Percentiles rank a stretch among this genome's conserved stretches.
These are phyloP conservation scores for Apiotrichum gamsii DNA, from an alignment of 1,284 basidiomycete species.

Conservation along the genomic window DNA sequence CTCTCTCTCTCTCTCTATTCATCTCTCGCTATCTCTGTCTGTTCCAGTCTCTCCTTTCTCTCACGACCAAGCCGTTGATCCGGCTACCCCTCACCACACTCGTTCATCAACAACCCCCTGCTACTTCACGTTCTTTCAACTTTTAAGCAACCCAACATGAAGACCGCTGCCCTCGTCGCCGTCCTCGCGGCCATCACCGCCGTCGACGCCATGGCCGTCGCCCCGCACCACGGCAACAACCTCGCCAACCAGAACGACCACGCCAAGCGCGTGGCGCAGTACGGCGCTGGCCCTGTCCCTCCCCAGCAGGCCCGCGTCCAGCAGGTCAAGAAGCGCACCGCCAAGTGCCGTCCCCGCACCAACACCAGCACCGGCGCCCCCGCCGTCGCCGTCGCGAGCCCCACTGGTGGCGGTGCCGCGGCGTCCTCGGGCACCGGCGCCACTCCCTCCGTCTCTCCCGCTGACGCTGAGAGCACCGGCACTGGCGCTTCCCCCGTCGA, in stretches of 20 bases:
- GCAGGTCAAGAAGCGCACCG: too few species aligned
- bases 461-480: too few species aligned
- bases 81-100: slow-evolving; percentile 1
- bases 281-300: too few species aligned
- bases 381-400: not conserved
- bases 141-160: slow-evolving; percentile 15
- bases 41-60: slow-evolving; percentile 1
- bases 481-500: too few species aligned
- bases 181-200: slow-evolving; percentile 24
- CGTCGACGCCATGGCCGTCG: not conserved
- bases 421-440: too few species aligned
- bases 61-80: not conserved
- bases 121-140: not conserved
- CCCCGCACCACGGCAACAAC: not conserved
- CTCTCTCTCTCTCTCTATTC: not conserved
- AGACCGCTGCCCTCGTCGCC: slow-evolving; percentile 25
- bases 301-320: too few species aligned
- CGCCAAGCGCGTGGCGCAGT: too few species aligned
- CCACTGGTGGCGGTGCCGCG: too few species aligned
- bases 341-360: too few species aligned
- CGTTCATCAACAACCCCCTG: not conserved
- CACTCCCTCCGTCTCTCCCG: too few species aligned
- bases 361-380: not conserved
- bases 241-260: not conserved
- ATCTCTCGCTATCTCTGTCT: too few species aligned